phyloP scores from a whole-genome alignment of 1,284 basidiomycete species.

The Limonomyces culmigenus region DNA sequence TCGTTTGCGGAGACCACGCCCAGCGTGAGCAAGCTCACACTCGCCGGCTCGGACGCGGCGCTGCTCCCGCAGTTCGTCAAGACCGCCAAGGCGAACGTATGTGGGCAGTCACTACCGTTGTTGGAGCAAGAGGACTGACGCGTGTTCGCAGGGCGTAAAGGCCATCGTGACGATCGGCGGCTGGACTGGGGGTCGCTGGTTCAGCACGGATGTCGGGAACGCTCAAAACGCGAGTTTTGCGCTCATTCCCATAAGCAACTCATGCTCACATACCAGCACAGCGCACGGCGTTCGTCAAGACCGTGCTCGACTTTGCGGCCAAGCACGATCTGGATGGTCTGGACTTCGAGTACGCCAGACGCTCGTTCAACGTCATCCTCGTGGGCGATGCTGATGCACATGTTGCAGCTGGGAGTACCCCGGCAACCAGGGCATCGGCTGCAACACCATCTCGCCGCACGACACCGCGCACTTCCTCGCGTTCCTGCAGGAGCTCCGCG shows the following conservation, averaged over 20 bases:
- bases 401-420: constrained; percentile 76
- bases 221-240: no score
- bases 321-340: constrained; percentile 66
- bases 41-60: constrained; percentile 20
- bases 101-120: constrained; percentile 5
- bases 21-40: constrained; percentile 12
- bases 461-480: constrained; percentile 61
- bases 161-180: constrained; percentile 69
- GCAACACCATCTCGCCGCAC: constrained; percentile 43
- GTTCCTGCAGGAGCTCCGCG: constrained; percentile 61
- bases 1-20: neutral
- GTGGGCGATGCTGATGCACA: constrained; percentile 12
- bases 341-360: constrained; percentile 61
- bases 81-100: constrained; percentile 13
- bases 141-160: constrained; percentile 30
- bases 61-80: constrained; percentile 14
- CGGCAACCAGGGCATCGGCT: constrained; percentile 46
- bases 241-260: no score
- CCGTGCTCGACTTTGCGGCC: constrained; percentile 42
- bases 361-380: neutral
- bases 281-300: constrained; percentile 50
- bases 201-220: constrained; percentile 50
- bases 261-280: no score
- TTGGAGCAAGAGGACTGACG: neutral
- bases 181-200: constrained; percentile 62